These are phyloP conservation scores for Podaxis sp. DNA, from an alignment of 768 basidiomycete genomes.

Conservation along the genomic window DNA sequence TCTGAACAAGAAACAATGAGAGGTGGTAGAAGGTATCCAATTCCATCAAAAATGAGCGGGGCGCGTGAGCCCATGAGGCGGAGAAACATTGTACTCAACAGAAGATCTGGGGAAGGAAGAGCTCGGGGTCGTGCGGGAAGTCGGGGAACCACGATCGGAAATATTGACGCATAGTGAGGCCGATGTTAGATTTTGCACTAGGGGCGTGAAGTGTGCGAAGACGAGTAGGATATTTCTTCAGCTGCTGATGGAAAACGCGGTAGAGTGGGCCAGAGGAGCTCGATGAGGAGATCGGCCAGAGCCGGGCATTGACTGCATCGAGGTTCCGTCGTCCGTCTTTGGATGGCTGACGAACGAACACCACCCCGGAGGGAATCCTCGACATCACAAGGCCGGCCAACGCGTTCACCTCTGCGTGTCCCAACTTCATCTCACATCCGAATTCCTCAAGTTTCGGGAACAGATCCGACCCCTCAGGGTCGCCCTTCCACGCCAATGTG, in stretches of 20 bases:
- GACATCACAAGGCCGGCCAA: slow-evolving; percentile 14
- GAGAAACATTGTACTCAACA: neutral
- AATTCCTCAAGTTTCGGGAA: slow-evolving; percentile 6
- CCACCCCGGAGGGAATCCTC: slow-evolving; percentile 15
- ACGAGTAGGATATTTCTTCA: slow-evolving; percentile 13
- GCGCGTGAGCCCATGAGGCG: neutral
- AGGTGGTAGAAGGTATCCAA: neutral
- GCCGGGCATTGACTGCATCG: slow-evolving; percentile 7
- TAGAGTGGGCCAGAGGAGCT: neutral
- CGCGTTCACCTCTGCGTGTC: slow-evolving; percentile 6
- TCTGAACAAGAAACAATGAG: neutral
- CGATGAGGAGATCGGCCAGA: slow-evolving; percentile 8
- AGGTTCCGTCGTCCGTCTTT: neutral
- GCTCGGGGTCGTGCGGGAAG: slow-evolving; percentile 7
- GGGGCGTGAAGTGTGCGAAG: slow-evolving; percentile 10
- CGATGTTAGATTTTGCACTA: slow-evolving; percentile 6
- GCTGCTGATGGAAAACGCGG: slow-evolving; percentile 3
- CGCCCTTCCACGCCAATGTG: slow-evolving; percentile 14
- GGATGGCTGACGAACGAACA: slow-evolving; percentile 1
- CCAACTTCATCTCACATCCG: slow-evolving; percentile 15
- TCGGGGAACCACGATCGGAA: slow-evolving; percentile 17
- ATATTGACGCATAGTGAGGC: slow-evolving; percentile 3
- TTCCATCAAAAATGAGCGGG: neutral
- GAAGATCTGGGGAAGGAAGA: slow-evolving; percentile 11
- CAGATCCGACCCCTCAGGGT: slow-evolving; percentile 5